These are phyloP conservation scores for Arachis stenosperma DNA, from an alignment of 306 rosid species.

Conservation along the genomic window DNA sequence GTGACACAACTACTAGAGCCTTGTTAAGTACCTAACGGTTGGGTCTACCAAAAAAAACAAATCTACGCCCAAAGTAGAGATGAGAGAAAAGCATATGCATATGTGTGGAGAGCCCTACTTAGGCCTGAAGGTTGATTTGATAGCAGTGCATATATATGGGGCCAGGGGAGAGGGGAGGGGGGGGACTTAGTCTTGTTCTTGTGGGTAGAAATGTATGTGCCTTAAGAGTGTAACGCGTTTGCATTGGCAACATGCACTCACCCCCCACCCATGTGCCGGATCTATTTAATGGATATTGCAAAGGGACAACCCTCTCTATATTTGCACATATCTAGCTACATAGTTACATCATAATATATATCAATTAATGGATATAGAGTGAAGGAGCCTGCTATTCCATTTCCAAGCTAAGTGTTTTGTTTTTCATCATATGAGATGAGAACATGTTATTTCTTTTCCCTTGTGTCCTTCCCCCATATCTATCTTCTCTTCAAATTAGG, in stretches of 20 bases:
- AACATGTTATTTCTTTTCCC: constrained; percentile 34
- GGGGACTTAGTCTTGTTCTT: constrained; percentile 14
- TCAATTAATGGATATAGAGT: no score
- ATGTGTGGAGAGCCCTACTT: no score
- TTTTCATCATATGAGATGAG: background rate
- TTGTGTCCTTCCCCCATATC: constrained; percentile 14
- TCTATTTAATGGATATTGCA: constrained; percentile 30
- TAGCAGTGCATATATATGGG: background rate
- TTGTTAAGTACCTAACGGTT: constrained; percentile 38
- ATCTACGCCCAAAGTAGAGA: background rate
- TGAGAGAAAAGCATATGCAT: background rate
- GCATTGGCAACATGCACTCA: no score
- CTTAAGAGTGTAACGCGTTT: constrained; percentile 11
- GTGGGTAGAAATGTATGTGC: constrained; percentile 19
- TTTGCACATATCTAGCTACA: background rate
- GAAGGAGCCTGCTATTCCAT: no score
- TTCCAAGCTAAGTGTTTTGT: no score
- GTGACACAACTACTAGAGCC: background rate
- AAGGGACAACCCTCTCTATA: constrained; percentile 37
- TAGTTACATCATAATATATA: constrained; percentile 39
- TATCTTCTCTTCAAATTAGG: constrained; percentile 38
- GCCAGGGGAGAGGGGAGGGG: constrained; percentile 7
- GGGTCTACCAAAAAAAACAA: constrained; percentile 29
- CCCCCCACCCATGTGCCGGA: constrained; percentile 44
- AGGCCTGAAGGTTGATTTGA: no score